Evolutionary conservation across 2,329 filamentous ascomycete genomes (phyloP), one percentile per base, ranked within the genome.

Genomic region (Fusarium agapanthi): DNA sequence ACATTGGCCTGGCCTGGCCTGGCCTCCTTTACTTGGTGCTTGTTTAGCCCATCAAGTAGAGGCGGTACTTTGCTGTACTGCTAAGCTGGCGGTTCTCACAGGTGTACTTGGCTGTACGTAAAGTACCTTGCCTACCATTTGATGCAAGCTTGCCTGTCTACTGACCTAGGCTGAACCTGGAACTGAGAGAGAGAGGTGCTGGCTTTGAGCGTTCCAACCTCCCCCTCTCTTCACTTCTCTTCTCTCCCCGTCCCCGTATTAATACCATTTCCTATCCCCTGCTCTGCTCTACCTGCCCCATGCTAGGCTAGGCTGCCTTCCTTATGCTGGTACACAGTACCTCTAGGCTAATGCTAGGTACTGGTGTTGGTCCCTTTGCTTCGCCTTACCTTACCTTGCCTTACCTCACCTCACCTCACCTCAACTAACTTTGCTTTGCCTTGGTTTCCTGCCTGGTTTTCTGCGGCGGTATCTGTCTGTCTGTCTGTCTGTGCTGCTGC

Each of bases 391-490:
- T 66, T 50, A 14, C 53, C 47, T 47, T 55, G 35, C 45, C 44
- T 28, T 35, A 7, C 34, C 34, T 35, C 38, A 47, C 58, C 48
- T 63, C 41, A 32, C 38, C 37, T 43, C 41, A n/a, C 40, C 61
- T 55, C 43, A 28, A 45, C 20, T 45, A 28, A 45, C 20, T 45
- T 24, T 54, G 32, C 59, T 38, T 69, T 51, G 65, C 56, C 67
- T 65, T 63, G 56, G 41, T 69, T 69, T 69, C 68, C 60, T 72
- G 71, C 67, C 71, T 72, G 53, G 28, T 73, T 56, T 55, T 44
- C 40, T 48, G 34, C 32, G 28, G 38, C 34, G 24, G 40, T 64
- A 56, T 51, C 37, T 72, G 32, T 34, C 32, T 34, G 32, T 51
- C 37, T 72, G 32, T 34, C 32, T 34, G 32, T 68, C 47, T 51